Percentiles rank a stretch among this genome's conserved stretches.
phyloP scores from a whole-genome alignment of 1,139 yeast genomes.

The Debaryomycetaceae sp. region DNA sequence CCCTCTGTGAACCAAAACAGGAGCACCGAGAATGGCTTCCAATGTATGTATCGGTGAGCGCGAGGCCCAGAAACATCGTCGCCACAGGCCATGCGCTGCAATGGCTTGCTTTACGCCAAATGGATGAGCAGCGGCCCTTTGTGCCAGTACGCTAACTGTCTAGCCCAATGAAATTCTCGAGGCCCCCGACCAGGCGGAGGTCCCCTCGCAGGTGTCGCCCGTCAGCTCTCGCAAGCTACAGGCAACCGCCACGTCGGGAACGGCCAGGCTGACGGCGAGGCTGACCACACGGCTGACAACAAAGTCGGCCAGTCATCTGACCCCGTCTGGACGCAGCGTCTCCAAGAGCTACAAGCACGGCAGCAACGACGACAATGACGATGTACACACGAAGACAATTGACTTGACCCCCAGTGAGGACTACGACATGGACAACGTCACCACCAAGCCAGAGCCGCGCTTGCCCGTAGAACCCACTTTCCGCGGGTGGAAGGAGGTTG shows the following conservation, averaged over 20 bases:
- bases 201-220: conserved; percentile 10
- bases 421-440: conserved; percentile 30
- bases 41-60: no score
- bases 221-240: conserved; percentile 5
- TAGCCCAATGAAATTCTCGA: conserved; percentile 23
- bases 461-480: conserved; percentile 58
- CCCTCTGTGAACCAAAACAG: no score
- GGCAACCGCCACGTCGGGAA: conserved; percentile 1
- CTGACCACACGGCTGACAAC: no score
- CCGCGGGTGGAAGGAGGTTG: conserved; percentile 93
- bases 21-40: no score
- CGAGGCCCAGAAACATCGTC: no score
- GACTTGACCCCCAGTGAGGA: conserved; percentile 22
- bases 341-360: conserved; percentile 5
- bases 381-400: conserved; percentile 13
- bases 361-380: conserved; percentile 7
- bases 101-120: no score
- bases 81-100: no score
- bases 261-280: no score
- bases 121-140: no score
- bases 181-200: conserved; percentile 21
- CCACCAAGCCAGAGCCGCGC: conserved; percentile 46
- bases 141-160: conserved; percentile 11
- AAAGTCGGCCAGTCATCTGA: not conserved
- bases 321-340: conserved; percentile 1